Conservation (phyloP, 768 basidiomycete genomes). For the Wakefieldia striispora region DNA sequence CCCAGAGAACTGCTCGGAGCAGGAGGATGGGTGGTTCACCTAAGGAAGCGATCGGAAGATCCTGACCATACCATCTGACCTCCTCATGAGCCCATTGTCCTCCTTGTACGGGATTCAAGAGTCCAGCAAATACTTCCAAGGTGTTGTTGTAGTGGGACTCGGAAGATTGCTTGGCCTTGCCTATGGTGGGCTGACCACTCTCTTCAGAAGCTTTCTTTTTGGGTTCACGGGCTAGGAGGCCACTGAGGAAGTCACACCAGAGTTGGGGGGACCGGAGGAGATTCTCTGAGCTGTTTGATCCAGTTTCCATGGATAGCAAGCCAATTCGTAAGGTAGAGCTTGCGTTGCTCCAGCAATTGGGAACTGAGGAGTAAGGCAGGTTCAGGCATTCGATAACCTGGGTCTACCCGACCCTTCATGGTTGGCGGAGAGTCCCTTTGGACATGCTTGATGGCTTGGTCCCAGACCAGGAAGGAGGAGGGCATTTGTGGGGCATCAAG, state of each 20-base stretch:
- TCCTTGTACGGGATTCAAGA: no score
- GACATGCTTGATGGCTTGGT: background rate
- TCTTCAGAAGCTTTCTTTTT: no score
- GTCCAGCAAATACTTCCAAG: no score
- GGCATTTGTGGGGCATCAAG: background rate
- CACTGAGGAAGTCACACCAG: slow-evolving; percentile 1
- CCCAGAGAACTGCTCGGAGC: slow-evolving; percentile 14
- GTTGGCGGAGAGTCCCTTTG: background rate
- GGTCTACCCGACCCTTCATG: background rate
- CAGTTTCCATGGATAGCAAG: background rate
- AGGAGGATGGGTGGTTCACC: background rate
- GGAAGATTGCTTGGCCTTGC: no score
- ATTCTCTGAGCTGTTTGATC: slow-evolving; percentile 1
- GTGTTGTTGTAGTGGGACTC: no score
- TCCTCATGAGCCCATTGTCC: no score
- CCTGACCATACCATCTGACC: no score
- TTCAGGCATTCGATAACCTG: slow-evolving; percentile 4
- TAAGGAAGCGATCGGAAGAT: no score
- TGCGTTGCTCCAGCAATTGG: background rate
- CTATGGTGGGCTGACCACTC: no score
- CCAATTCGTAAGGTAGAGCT: slow-evolving; percentile 7
- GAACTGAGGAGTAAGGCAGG: background rate
- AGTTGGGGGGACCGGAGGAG: slow-evolving; percentile 1
- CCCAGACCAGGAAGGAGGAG: background rate
- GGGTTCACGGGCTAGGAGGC: background rate